Conservation (phyloP, 768 basidiomycete species). For the Serendipita sp. region DNA sequence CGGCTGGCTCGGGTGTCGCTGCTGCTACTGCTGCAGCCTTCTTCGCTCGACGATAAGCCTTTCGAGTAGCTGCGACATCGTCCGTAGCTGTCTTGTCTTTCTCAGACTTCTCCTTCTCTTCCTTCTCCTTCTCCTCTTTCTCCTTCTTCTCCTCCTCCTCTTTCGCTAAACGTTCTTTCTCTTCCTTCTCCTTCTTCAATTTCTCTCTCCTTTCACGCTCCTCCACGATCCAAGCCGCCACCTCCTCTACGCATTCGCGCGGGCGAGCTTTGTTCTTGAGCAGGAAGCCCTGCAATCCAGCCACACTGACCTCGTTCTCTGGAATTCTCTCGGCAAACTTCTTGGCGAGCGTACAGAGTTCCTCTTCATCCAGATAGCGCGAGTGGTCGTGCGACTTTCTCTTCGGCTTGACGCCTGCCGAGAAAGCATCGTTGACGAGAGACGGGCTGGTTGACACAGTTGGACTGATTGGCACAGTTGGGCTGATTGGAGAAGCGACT, state of each 20-base stretch:
- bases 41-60: neutral
- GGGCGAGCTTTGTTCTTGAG: slow-evolving; percentile 82
- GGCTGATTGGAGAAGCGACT: neutral
- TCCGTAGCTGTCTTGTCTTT: slow-evolving; percentile 5
- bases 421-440: neutral
- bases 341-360: slow-evolving; percentile 54
- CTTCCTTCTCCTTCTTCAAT: slow-evolving; percentile 14
- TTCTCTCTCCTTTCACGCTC: slow-evolving; percentile 17
- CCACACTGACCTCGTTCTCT: slow-evolving; percentile 76
- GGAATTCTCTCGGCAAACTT: slow-evolving; percentile 68
- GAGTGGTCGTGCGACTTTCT: slow-evolving; percentile 21
- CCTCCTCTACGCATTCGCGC: slow-evolving; percentile 67
- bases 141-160: slow-evolving; percentile 11
- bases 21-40: neutral
- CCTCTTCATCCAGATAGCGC: slow-evolving; percentile 34
- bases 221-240: slow-evolving; percentile 47
- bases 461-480: neutral
- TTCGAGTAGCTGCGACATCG: neutral
- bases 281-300: slow-evolving; percentile 78
- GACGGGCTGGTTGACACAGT: neutral
- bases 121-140: neutral
- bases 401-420: slow-evolving; percentile 25
- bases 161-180: slow-evolving; percentile 10
- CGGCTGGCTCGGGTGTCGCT: neutral
- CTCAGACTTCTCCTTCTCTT: neutral